Evolutionary conservation across 2,329 filamentous ascomycete species (phyloP), one percentile per base, ranked within the genome.

Genomic region (Colletotrichum tanaceti): DNA sequence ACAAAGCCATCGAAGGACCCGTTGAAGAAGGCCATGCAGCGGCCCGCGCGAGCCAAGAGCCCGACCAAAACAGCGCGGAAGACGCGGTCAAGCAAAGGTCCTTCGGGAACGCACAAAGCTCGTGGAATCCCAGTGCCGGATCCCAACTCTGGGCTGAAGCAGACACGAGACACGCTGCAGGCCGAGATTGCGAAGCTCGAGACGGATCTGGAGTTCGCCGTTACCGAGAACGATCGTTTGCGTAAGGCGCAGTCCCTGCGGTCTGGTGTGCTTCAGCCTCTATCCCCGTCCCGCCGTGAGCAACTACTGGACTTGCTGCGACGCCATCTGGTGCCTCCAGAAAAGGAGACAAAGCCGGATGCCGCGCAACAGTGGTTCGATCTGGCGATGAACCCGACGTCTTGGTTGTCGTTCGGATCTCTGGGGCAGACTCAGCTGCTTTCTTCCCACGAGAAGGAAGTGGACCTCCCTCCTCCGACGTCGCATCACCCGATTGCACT

Each of bases 401-500:
- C 80, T 0, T 81, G 87, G 58, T 74, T 89, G 0, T 85, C 86
- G 0, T 88, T 88, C 70, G 80, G 81, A 24, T 81, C 79, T 49
- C 73, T 78, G 0, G 72, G 73, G 0, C 64, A 77, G 0, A 68
- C 75, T 0, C 61, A 77, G 4, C 73, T 78, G 10, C 14, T 54
- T 20, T 54, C 32, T 0, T 61, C 72, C 0, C 61, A 70, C 3
- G 11, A 75, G 3, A 72, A 77, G 13, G 75, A 78, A 13, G 74
- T 81, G 4, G 73, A 80, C 3, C 74, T 79, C 5, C 77, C 77
- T 24, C 79, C 82, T 2, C 76, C 86, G 0, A 80, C 85, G 9
- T 92, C 90, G 1, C 92, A 94, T 74, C 85, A 87, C 59, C 93
- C 91, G 0, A 74, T 89, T 1, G 83, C 83, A 1, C 83, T 94